Conservation (phyloP, 2,329 filamentous ascomycete species). For the Coniochaeta prunicola region DNA sequence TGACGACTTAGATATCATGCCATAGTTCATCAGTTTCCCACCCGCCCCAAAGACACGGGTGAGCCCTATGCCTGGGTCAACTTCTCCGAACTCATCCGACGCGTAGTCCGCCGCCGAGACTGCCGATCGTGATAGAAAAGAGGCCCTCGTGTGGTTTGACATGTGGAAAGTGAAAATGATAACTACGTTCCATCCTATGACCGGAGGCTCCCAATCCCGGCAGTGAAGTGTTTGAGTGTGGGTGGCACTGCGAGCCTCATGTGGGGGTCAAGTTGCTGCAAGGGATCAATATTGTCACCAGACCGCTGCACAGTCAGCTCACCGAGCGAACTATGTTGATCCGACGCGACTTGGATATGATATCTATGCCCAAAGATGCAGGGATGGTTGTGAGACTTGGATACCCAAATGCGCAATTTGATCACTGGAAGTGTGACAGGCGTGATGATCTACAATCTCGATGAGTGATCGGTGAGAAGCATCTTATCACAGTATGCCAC, state of each 20-base stretch:
- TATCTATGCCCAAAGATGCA: background rate
- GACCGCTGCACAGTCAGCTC: background rate
- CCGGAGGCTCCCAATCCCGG: background rate
- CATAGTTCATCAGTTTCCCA: background rate
- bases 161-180: background rate
- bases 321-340: background rate
- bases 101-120: background rate
- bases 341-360: background rate
- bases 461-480: background rate
- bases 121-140: background rate
- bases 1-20: background rate
- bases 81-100: background rate
- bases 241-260: background rate
- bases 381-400: background rate
- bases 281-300: background rate
- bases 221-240: background rate
- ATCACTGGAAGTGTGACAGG: background rate
- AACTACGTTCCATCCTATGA: background rate
- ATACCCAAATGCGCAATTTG: background rate
- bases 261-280: background rate
- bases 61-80: background rate
- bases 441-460: background rate
- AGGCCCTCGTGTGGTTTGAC: background rate
- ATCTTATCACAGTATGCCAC: background rate
- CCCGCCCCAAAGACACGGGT: background rate